phyloP scores from a whole-genome alignment of 176 grass and related monocot species.

The Triticum timopheevii region DNA sequence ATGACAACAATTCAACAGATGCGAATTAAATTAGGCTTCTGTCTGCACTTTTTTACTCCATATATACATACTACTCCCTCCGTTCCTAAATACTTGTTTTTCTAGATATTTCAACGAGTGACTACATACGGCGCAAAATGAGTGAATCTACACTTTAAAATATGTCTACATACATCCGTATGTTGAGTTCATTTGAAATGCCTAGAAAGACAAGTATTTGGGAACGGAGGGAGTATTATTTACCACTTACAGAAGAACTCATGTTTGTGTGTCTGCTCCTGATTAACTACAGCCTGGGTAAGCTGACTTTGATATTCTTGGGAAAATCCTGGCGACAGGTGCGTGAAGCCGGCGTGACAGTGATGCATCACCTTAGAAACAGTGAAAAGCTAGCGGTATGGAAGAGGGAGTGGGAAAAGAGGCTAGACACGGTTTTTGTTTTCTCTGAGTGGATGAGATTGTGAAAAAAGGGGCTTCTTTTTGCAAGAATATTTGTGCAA shows the following conservation, averaged over 20 bases:
- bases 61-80: too few relatives aligned
- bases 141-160: too few relatives aligned
- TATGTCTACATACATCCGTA: too few relatives aligned
- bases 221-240: too few relatives aligned
- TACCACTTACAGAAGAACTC: too few relatives aligned
- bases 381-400: constrained; percentile 1
- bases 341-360: background rate
- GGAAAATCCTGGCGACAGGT: background rate
- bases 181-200: too few relatives aligned
- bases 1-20: background rate
- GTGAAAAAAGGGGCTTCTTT: background rate
- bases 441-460: background rate
- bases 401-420: background rate
- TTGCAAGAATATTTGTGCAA: background rate
- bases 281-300: background rate
- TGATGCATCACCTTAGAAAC: constrained; percentile 13
- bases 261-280: background rate
- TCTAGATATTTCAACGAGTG: too few relatives aligned
- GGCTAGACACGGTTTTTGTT: background rate
- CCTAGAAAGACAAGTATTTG: too few relatives aligned
- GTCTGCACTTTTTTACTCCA: background rate
- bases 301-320: background rate
- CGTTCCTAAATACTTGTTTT: too few relatives aligned
- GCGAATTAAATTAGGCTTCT: background rate
- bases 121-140: too few relatives aligned